A percentile compares a stretch with the other conserved stretches of the same genome.
Evolutionary conservation across 2,329 filamentous ascomycete genomes (phyloP).

Genomic region (Penicillium sp.): DNA sequence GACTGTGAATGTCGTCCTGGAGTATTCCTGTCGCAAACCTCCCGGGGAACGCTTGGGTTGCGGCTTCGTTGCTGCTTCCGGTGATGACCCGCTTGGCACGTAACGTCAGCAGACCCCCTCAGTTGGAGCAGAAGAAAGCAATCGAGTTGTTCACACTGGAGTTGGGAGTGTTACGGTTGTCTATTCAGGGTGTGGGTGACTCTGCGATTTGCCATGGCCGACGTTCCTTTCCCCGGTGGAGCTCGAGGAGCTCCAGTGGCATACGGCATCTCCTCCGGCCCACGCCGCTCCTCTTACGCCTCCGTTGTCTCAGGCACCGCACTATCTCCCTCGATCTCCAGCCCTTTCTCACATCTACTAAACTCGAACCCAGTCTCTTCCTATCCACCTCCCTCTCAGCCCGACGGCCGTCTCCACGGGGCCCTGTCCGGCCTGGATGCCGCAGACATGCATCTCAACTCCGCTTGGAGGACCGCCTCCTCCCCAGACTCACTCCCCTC

Average conservation of each 20-base stretch:
- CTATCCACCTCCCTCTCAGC: conserved; percentile 36
- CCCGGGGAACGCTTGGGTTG: conserved; percentile 1
- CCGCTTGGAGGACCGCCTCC: conserved; percentile 45
- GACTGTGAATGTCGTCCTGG: not conserved
- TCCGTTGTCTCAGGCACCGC: conserved; percentile 57
- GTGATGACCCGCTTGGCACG: conserved; percentile 24
- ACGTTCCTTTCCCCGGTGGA: conserved; percentile 45
- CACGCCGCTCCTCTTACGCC: conserved; percentile 60
- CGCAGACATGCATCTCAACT: conserved; percentile 50
- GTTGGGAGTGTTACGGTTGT: not conserved
- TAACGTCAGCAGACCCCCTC: conserved; percentile 16
- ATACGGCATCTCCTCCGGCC: conserved; percentile 41
- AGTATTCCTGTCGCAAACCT: not conserved
- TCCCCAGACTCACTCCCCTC: conserved; percentile 42
- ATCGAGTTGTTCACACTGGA: not conserved
- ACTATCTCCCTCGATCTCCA: conserved; percentile 39
- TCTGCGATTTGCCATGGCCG: conserved; percentile 43
- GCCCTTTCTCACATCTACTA: conserved; percentile 56
- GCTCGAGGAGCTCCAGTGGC: conserved; percentile 34
- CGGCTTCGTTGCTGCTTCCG: conserved; percentile 17
- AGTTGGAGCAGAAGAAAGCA: not conserved
- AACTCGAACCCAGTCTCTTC: conserved; percentile 42
- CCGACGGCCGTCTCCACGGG: conserved; percentile 34
- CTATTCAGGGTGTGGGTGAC: conserved; percentile 9
- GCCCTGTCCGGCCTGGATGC: conserved; percentile 45